Evolutionary conservation across 352 stramenopile species (phyloP), one percentile per base, ranked within the genome.

Genomic region (Pythium dissotocum): DNA sequence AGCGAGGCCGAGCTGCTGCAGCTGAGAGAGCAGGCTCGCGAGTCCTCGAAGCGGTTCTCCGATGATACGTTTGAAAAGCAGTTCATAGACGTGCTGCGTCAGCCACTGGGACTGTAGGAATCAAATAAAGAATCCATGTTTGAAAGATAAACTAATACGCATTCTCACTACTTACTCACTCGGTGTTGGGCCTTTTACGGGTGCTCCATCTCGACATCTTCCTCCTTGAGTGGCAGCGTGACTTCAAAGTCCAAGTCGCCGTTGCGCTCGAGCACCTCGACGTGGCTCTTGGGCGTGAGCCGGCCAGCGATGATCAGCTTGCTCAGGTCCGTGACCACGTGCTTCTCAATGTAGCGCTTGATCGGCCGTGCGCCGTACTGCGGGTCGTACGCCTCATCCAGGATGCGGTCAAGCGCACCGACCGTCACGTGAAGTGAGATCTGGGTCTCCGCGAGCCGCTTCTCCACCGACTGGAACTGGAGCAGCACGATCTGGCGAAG

Each of bases 351-450:
- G 72, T 98, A 98, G 26, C 96, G 79, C 77, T 99, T 97, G 35
- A 99, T 85, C n/a, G 97, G 97, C 53, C 96, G 83, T 16, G 97
- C 96, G 53, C 97, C 97, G 71, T 98, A 99, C 65, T 91, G 83
- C 28, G 93, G 94, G 63, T 98, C 91, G 73, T 98, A 99, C 32
- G 90, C 91, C 32, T 88, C 84, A 52, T 97, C 85, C 56, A 98
- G 59, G 56, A 99, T 98, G 54, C 89, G 82, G 64, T 98, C 89
- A 5, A 96, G 75, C 3, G 96, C 96, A 6, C 73, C 69, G 12
- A 96, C 86, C 18, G 90, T 91, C 28, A 91, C 73, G 36, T 83
- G 71, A n/a, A 91, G 75, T 52, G 80, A 79, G 26, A 94, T 89
- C 65, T 91, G 83, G 14, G 73, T 67, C 61, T 94, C 83, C 51